phyloP scores from a whole-genome alignment of 1,284 basidiomycete genomes.

The Cryptococcus sp. region DNA sequence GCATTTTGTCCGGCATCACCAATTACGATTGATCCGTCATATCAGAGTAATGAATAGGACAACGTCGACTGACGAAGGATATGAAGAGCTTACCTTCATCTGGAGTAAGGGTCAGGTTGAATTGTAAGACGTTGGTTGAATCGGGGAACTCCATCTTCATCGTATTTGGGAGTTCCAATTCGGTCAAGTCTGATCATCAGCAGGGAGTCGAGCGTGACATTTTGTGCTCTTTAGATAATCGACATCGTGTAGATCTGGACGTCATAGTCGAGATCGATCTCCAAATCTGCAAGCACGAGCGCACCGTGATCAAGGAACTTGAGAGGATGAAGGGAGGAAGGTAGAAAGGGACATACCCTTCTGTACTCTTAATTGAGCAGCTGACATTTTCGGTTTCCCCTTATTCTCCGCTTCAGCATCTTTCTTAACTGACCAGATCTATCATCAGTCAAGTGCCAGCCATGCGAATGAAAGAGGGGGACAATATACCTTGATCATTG shows the following conservation, averaged over 20 bases:
- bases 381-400: constrained; percentile 95
- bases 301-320: background rate
- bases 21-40: no score
- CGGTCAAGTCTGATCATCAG: constrained; percentile 74
- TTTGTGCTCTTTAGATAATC: background rate
- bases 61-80: no score
- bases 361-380: constrained; percentile 95
- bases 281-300: background rate
- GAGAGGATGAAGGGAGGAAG: background rate
- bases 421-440: constrained; percentile 99
- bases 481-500: background rate
- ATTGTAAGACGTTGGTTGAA: constrained; percentile 89
- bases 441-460: constrained; percentile 2
- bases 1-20: background rate
- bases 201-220: background rate
- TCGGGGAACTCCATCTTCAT: constrained; percentile 95
- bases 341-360: constrained; percentile 64
- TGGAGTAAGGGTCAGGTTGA: constrained; percentile 88
- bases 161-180: constrained; percentile 90
- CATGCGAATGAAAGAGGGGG: constrained; percentile 3
- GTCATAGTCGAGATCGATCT: background rate
- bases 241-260: background rate
- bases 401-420: constrained; percentile 82
- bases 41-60: no score
- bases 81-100: constrained; percentile 94